Base-by-base conservation (phyloP, 2,329 filamentous ascomycete genomes). In the Pyricularia pennisetigena region DNA sequence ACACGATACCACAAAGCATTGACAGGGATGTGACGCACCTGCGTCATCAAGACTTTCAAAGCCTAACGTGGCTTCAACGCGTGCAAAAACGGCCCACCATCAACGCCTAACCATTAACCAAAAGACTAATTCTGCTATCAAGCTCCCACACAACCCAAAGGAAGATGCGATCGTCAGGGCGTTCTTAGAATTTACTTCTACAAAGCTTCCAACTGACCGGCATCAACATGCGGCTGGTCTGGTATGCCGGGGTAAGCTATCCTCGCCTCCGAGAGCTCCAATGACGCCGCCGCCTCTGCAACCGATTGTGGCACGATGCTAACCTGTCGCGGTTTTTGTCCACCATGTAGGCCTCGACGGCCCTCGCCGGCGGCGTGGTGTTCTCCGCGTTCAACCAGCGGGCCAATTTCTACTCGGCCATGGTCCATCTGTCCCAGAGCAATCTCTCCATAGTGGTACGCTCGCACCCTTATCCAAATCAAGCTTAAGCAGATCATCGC, bases 401-500 rank as follows among this genome's bases (percentile, higher is more conserved):
- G 72, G 90, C 95, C 71, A 99, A 99, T 80, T 99, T 98, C 84
- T 99, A 99, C 82, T 96, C 94, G 68, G 94, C 95, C 72, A 95
- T 93, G 81, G 95, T 99, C 65, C 97, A 98, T 80, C 88, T 99
- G 66, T 92, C 94, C 59, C 94, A 98, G 80, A 97, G 93, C 79
- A 98, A 95, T 81, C 90, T 96, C 74, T 98, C 94, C 77, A 83
- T 98, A 67, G 91, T 98, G 87, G 92, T 95, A 78, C 73, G 86
- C 79, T 35, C 61, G 57, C 64, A 8, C 23, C n/a, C 24, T 29
- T 26, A n/a, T 3, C 6, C n/a, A 8, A 54, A 14, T n/a, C 20
- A n/a, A 54, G 41, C 20, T 54, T 8, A n/a, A 54, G 41, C 41
- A 23, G 12, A 54, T 68, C 61, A 65, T 23, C 30, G 35, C 57